Evolutionary conservation across 805 yeast species (phyloP), one percentile per base, ranked within the genome.

Genomic region (Teunomyces kruisii): DNA sequence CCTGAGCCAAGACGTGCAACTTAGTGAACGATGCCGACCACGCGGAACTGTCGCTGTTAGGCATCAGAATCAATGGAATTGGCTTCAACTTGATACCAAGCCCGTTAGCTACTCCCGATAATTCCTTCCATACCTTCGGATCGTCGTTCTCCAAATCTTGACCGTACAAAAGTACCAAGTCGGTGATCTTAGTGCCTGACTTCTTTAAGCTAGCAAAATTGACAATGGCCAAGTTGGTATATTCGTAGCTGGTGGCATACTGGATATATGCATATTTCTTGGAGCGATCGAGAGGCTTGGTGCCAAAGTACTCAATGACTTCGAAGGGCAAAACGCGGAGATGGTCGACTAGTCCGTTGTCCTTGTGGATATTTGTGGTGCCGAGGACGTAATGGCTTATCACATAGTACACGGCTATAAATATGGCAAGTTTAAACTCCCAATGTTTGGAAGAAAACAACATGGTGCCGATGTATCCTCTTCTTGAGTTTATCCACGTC

Each of bases 21-120:
- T 83, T 83, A 1, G 84, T 80, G 50, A 79, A 76, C 44, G 83
- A 75, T 4, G 69, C 64, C 4, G 64, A 48, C 85, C 86, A 82
- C 31, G 67, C 54, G 6, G 68, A 46, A 17, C 50, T 47, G 13
- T 50, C 58, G 16, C 48, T 42, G 26, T 44, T 42, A 28, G 28
- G 46, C 2, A 52, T 35, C 6, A 41, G 30, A 5, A 57, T 53
- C 8, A 52, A 29, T 3, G 46, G 50, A 4, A 70, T 68, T 1
- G 58, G 51, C 24, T 53, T 55, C 26, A 74, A 45, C 12, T 50
- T 54, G 4, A 73, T 64, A 6, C 54, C 49, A 31, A 59, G 42
- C 8, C 50, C 24, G n/a, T 40, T 43, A 3, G 64, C 58, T 8
- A 48, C 26, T 9, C 39, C 38, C 24, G 26, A 16, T 9, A 59